phyloP scores from a whole-genome alignment of 768 basidiomycete species.

The Neoboletus subvelutipes region DNA sequence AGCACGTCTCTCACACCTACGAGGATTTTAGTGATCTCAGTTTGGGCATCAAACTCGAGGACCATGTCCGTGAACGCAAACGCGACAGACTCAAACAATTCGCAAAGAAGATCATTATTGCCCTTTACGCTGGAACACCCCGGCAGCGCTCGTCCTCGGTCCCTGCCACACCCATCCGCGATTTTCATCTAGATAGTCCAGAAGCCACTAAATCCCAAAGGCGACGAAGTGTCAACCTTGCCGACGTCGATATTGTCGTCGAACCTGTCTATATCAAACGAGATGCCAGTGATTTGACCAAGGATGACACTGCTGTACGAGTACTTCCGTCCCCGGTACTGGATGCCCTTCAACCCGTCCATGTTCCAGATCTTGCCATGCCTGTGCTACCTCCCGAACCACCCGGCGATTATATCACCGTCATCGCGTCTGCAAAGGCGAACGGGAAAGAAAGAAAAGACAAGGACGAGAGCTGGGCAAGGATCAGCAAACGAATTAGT shows the following conservation, averaged over 20 bases:
- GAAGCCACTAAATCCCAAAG: conserved; percentile 25
- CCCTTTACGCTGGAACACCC: conserved; percentile 27
- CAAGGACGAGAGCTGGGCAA: conserved; percentile 56
- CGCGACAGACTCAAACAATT: conserved; percentile 75
- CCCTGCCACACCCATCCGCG: conserved; percentile 41
- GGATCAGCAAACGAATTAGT: conserved; percentile 62
- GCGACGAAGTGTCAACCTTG: conserved; percentile 32
- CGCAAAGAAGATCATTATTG: conserved; percentile 54
- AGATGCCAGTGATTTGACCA: too few relatives aligned
- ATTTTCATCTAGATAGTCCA: conserved; percentile 33
- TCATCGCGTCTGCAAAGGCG: conserved; percentile 33
- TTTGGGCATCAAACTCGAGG: conserved; percentile 81
- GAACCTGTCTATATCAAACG: too few relatives aligned
- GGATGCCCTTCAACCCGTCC: conserved; percentile 9
- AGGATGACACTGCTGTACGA: conserved; percentile 1
- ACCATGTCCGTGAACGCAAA: conserved; percentile 69
- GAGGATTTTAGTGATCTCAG: conserved; percentile 96
- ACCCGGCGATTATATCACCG: conserved; percentile 36
- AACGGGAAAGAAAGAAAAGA: conserved; percentile 39
- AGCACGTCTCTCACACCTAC: conserved; percentile 72
- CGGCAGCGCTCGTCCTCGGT: conserved; percentile 58
- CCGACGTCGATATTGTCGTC: conserved; percentile 35
- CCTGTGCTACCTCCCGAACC: conserved; percentile 5
- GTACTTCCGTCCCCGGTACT: background rate
- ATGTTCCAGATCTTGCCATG: background rate